phyloP scores from a whole-genome alignment of 2,329 filamentous ascomycete species.

The Cercospora berteroae region DNA sequence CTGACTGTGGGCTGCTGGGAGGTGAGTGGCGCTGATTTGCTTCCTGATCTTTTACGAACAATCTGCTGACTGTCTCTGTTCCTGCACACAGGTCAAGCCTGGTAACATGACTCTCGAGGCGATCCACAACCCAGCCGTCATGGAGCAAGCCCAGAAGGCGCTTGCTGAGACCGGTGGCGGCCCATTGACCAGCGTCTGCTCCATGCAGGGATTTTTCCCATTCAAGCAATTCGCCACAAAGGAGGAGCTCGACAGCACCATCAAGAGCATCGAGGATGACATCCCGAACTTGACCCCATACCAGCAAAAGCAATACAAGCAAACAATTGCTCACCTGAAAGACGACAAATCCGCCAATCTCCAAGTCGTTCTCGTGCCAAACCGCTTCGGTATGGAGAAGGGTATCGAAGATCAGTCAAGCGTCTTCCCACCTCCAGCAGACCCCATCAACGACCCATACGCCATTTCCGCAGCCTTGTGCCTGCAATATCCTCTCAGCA shows the following conservation, averaged over 20 bases:
- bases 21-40: neutral
- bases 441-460: conserved; percentile 24
- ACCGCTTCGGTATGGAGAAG: conserved; percentile 32
- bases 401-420: conserved; percentile 34
- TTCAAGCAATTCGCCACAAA: conserved; percentile 37
- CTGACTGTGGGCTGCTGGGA: conserved; percentile 29
- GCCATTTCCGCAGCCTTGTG: conserved; percentile 33
- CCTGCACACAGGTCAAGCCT: conserved; percentile 22
- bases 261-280: conserved; percentile 35
- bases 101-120: conserved; percentile 33
- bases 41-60: neutral
- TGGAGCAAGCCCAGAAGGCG: conserved; percentile 38
- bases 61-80: neutral
- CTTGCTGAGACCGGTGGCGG: conserved; percentile 36
- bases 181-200: conserved; percentile 35
- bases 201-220: conserved; percentile 41
- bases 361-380: conserved; percentile 39
- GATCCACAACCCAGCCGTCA: conserved; percentile 35
- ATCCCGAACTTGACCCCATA: conserved; percentile 33
- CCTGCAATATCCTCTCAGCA: conserved; percentile 34
- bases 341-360: conserved; percentile 41
- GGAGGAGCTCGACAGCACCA: conserved; percentile 36
- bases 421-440: conserved; percentile 29
- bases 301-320: conserved; percentile 39
- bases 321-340: conserved; percentile 37